A percentile compares a stretch with the other conserved stretches of the same genome.
Evolutionary conservation across 176 grass and related monocot genomes (phyloP).

Genomic region (Microstegium vimineum): DNA sequence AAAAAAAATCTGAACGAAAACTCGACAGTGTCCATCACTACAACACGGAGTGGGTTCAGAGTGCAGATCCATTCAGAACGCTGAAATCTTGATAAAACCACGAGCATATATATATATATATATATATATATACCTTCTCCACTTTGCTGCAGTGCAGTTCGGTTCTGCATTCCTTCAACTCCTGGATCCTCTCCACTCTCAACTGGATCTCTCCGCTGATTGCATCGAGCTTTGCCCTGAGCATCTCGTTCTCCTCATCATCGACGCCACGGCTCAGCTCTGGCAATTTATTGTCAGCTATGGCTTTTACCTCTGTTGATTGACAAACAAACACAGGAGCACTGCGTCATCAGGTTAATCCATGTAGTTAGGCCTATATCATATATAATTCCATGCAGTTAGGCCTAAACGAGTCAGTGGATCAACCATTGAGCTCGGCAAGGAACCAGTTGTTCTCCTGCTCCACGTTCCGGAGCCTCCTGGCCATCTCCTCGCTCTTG

Average conservation of each 20-base stretch:
- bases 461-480: neutral
- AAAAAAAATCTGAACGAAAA: too few relatives aligned
- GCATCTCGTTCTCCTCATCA: neutral
- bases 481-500: neutral
- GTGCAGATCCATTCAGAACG: neutral
- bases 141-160: neutral
- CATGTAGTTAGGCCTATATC: too few relatives aligned
- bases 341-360: too few relatives aligned
- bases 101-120: too few relatives aligned
- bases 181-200: neutral
- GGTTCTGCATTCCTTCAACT: neutral
- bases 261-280: neutral
- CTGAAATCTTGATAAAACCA: neutral
- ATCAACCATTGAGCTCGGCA: neutral
- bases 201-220: neutral
- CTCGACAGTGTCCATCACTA: too few relatives aligned
- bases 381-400: neutral
- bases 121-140: constrained; percentile 32
- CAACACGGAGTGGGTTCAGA: too few relatives aligned
- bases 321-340: neutral
- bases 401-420: neutral
- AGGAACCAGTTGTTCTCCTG: neutral
- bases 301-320: neutral
- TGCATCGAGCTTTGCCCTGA: neutral
- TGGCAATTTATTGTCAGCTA: neutral